phyloP scores from a whole-genome alignment of 2,329 filamentous ascomycete genomes.

The Purpureocillium lavendulum region DNA sequence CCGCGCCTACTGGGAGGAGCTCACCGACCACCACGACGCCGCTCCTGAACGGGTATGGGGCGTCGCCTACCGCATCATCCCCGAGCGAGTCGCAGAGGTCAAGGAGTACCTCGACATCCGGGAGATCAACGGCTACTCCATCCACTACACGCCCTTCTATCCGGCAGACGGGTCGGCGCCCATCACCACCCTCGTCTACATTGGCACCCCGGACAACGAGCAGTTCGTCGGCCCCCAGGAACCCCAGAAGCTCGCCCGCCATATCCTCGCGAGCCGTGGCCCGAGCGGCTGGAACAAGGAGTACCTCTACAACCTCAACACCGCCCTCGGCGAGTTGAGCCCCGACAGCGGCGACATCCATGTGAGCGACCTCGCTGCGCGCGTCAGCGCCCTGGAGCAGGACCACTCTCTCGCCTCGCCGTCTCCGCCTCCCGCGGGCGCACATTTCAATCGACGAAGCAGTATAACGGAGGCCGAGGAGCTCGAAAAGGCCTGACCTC shows the following conservation, averaged over 20 bases:
- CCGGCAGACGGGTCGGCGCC: conserved; percentile 26
- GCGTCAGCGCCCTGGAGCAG: conserved; percentile 54
- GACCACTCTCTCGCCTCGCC: conserved; percentile 6
- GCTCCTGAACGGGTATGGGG: conserved; percentile 73
- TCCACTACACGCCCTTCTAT: conserved; percentile 82
- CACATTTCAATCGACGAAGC: conserved; percentile 13
- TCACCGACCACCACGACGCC: conserved; percentile 58
- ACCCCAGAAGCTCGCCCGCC: conserved; percentile 65
- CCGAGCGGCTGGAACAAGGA: conserved; percentile 86
- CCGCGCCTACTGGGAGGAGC: conserved; percentile 69
- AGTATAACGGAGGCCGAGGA: conserved; percentile 21
- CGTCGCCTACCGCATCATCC: conserved; percentile 77
- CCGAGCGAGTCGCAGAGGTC: conserved; percentile 68
- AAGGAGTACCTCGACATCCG: conserved; percentile 88
- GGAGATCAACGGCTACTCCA: conserved; percentile 95
- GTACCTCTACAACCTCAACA: conserved; percentile 76
- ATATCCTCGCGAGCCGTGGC: conserved; percentile 69
- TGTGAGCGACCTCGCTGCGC: conserved; percentile 69
- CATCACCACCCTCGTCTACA: conserved; percentile 70
- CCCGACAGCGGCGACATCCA: conserved; percentile 74
- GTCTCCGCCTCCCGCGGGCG: conserved; percentile 6
- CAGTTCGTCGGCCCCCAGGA: conserved; percentile 86
- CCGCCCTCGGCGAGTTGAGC: conserved; percentile 63
- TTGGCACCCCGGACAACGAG: conserved; percentile 85
- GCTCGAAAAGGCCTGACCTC: conserved; percentile 14